A percentile compares a stretch with the other conserved stretches of the same genome.
Evolutionary conservation across 2,329 filamentous ascomycete species (phyloP).

Genomic region (Pseudocercospora cruenta): DNA sequence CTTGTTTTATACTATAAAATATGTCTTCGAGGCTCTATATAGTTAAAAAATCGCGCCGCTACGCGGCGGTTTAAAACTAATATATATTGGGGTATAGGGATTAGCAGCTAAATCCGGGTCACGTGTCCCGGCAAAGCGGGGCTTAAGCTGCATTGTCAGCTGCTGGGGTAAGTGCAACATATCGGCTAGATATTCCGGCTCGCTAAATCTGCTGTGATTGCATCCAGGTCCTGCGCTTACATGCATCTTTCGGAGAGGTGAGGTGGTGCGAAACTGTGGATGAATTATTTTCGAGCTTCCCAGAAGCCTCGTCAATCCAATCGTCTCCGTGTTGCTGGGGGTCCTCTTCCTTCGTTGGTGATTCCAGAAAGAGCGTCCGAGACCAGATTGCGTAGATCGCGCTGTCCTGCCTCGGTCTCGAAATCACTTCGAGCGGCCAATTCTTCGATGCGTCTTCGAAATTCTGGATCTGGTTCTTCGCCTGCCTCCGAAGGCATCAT

Average conservation of each 20-base stretch:
- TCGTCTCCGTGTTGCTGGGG: conserved; percentile 22
- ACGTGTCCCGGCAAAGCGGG: no score
- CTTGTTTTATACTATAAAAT: no score
- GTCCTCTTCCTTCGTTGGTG: conserved; percentile 55
- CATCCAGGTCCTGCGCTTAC: background rate
- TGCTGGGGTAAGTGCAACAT: no score
- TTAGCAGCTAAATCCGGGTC: no score
- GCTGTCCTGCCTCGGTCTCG: conserved; percentile 76
- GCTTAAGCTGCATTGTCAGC: no score
- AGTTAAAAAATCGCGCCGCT: no score
- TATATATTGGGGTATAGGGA: no score
- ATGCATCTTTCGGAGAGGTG: background rate
- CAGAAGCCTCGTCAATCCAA: conserved; percentile 18
- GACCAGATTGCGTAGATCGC: conserved; percentile 75
- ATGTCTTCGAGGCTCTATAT: no score
- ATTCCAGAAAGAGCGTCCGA: conserved; percentile 76
- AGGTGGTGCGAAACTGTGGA: background rate
- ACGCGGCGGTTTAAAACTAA: no score
- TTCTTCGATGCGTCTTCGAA: conserved; percentile 85
- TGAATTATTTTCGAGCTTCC: background rate
- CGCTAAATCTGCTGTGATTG: background rate
- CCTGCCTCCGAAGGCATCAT: conserved; percentile 64
- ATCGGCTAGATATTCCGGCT: no score
- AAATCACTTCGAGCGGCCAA: conserved; percentile 84
- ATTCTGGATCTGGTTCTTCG: conserved; percentile 73